phyloP scores from a whole-genome alignment of 805 yeast species.

The Starmerella asiatica region DNA sequence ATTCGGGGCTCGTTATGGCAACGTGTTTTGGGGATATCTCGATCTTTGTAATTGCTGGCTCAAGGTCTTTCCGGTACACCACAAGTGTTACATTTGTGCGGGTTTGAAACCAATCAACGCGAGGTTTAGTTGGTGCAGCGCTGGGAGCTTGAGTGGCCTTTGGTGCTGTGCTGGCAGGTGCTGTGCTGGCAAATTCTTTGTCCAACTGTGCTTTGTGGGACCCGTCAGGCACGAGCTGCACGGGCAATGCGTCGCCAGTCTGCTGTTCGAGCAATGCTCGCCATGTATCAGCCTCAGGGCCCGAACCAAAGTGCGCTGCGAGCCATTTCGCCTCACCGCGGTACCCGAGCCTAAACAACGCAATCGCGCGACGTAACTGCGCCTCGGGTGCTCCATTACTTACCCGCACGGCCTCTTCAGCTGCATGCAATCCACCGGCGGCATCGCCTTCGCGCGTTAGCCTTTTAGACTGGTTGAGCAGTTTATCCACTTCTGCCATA shows the following conservation, averaged over 20 bases:
- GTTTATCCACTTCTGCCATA: too few relatives aligned
- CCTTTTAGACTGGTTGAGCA: background rate
- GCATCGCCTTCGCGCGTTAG: background rate
- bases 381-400: slow-evolving; percentile 18
- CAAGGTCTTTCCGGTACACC: slow-evolving; percentile 55
- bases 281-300: slow-evolving; percentile 14
- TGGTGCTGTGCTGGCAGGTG: too few relatives aligned
- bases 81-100: slow-evolving; percentile 44
- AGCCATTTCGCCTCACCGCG: slow-evolving; percentile 21
- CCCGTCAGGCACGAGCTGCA: background rate
- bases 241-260: background rate
- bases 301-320: slow-evolving; percentile 14
- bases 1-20: slow-evolving; percentile 5
- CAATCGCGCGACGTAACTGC: slow-evolving; percentile 27
- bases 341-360: slow-evolving; percentile 18
- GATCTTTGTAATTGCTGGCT: slow-evolving; percentile 35
- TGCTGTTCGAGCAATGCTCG: slow-evolving; percentile 1
- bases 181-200: too few relatives aligned
- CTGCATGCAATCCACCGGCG: slow-evolving; percentile 18
- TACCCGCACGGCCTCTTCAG: slow-evolving; percentile 19
- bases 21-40: slow-evolving; percentile 22
- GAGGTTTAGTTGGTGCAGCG: slow-evolving; percentile 5
- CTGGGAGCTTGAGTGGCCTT: background rate
- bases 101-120: slow-evolving; percentile 64
- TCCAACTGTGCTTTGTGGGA: background rate